phyloP scores from a whole-genome alignment of 148 eudicot species.

The Spergularia bocconei region DNA sequence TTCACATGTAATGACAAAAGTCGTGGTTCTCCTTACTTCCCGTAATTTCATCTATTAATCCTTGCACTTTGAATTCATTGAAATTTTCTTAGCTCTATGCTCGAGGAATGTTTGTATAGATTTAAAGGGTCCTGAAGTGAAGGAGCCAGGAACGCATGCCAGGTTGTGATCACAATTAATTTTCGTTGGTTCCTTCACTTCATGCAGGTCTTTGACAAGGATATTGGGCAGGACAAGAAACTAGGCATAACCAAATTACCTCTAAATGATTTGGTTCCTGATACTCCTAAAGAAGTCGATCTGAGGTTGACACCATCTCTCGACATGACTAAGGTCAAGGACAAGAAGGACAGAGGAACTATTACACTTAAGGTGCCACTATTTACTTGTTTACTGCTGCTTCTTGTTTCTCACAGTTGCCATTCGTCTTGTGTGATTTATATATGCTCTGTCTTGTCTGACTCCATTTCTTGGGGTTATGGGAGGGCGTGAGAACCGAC shows the following conservation, averaged over 20 bases:
- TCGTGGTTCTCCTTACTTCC: too few relatives aligned
- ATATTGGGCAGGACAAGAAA: constrained; percentile 88
- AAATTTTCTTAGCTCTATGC: too few relatives aligned
- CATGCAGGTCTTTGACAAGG: constrained; percentile 81
- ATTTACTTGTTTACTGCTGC: neutral
- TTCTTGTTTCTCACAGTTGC: neutral
- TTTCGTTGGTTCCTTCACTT: neutral
- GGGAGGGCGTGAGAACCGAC: too few relatives aligned
- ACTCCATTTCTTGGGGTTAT: too few relatives aligned
- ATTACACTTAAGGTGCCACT: constrained; percentile 59
- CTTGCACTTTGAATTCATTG: too few relatives aligned
- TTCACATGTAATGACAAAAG: too few relatives aligned
- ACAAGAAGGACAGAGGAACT: constrained; percentile 95
- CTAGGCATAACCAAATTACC: constrained; percentile 71
- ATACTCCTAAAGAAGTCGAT: constrained; percentile 51
- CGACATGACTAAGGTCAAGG: constrained; percentile 77
- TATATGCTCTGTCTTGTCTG: neutral
- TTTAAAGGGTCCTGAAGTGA: neutral
- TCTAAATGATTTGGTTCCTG: constrained; percentile 64
- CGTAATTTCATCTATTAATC: too few relatives aligned
- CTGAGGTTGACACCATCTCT: constrained; percentile 66
- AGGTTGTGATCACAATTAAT: constrained; percentile 1
- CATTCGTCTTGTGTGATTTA: neutral
- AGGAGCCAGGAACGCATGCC: neutral
- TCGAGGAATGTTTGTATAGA: neutral